Percentiles rank a stretch among this genome's conserved stretches.
phyloP scores from a whole-genome alignment of 306 rosid genomes.

The peach (Prunus persica) region Prunus_persica_NCBIv2 NC_034014.1:23392001-23392500 shows the following conservation, averaged over 20 bases:
- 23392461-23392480: conserved; percentile 5
- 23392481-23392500: conserved; percentile 9
- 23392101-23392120: conserved; percentile 7
- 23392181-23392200: conserved; percentile 72
- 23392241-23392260: conserved; percentile 69
- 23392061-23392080: background rate
- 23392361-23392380: conserved; percentile 74
- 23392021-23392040: conserved; percentile 1
- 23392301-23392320: conserved; percentile 52
- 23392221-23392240: conserved; percentile 67
- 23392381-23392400: conserved; percentile 77
- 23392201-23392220: conserved; percentile 77
- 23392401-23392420: conserved; percentile 34
- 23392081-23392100: conserved; percentile 2
- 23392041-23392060: background rate
- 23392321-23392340: conserved; percentile 52
- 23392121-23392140: conserved; percentile 6
- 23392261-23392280: conserved; percentile 72
- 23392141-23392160: conserved; percentile 63
- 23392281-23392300: conserved; percentile 82
- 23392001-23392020: background rate
- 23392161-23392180: conserved; percentile 87
- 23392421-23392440: background rate
- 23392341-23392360: conserved; percentile 37
- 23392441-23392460: conserved; percentile 6